Evolutionary conservation across 768 basidiomycete genomes (phyloP), one percentile per base, ranked within the genome.

Genomic region (Boletus tylopilopsis): DNA sequence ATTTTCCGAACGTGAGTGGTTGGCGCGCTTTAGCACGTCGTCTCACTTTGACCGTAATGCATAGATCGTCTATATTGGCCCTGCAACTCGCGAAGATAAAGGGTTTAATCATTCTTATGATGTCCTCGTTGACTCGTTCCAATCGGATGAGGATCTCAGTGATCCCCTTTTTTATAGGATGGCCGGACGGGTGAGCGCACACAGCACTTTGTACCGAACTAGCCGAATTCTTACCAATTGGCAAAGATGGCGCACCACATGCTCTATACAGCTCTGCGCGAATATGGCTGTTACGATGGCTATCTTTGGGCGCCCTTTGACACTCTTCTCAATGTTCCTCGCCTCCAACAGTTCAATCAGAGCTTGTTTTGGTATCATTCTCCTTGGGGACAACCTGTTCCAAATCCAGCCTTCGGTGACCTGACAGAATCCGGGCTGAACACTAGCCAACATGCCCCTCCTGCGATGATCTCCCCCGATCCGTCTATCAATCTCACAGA

Each of bases 241-340:
- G 16, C 13, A 64, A 41, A 60, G 66, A 73, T 77, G 77, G 77
- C 76, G 6, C 76, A 79, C 46, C 77, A 78, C 50, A 78, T 78
- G 76, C 64, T 78, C 10, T 76, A 75, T 54, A 78, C 75, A 4
- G 75, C 70, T 29, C 44, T 79, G 47, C 63, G 64, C 37, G 73
- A 72, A 41, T 57, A 74, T 43, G 64, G 57, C 12, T 78, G 77
- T 55, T 79, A 79, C 55, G 65, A 74, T 25, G 77, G 77, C 6
- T 77, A 77, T 56, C 70, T 78, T 15, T 78, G 77, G 76, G 76
- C 72, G 33, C 77, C 78, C 15, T 77, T 78, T 49, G 75, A 78
- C 52, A 73, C 76, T 7, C 59, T 78, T 18, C 64, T 79, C 42
- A 79, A 79, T 48, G 58, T 78, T 35, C 76, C 77, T 12, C 75